phyloP scores from a whole-genome alignment of 441 rosid species.

The Populus hybrid region DNA sequence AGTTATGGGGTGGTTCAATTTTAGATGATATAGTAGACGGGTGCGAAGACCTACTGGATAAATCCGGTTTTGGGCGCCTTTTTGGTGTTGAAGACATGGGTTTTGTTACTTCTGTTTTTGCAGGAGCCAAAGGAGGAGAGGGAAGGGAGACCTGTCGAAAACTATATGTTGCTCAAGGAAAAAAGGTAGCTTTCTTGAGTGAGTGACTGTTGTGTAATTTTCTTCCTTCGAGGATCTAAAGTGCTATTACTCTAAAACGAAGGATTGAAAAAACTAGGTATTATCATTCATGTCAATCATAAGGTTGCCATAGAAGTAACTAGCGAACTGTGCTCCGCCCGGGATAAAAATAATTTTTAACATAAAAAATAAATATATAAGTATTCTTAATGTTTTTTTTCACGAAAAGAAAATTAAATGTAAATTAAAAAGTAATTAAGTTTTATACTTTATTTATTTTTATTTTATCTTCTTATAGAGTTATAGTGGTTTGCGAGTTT shows the following conservation, averaged over 20 bases:
- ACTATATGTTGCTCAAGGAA: neutral
- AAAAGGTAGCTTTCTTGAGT: neutral
- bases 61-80: conserved; percentile 43
- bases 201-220: neutral
- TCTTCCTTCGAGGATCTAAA: neutral
- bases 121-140: neutral
- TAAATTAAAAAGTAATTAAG: too few relatives aligned
- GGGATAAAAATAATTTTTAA: too few relatives aligned
- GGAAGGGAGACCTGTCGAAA: too few relatives aligned
- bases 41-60: conserved; percentile 19
- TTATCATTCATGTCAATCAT: neutral
- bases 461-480: too few relatives aligned
- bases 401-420: too few relatives aligned
- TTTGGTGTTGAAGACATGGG: conserved; percentile 43
- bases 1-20: conserved; percentile 56
- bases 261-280: neutral
- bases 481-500: too few relatives aligned
- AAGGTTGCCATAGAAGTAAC: too few relatives aligned
- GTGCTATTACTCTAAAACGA: neutral
- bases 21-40: conserved; percentile 29
- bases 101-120: neutral
- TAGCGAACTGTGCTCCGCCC: too few relatives aligned
- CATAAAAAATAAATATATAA: too few relatives aligned
- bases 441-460: too few relatives aligned
- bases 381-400: too few relatives aligned